A percentile compares a stretch with the other conserved stretches of the same genome.
Evolutionary conservation across 768 basidiomycete genomes (phyloP).

Genomic region (Melanogaster broomeanus): DNA sequence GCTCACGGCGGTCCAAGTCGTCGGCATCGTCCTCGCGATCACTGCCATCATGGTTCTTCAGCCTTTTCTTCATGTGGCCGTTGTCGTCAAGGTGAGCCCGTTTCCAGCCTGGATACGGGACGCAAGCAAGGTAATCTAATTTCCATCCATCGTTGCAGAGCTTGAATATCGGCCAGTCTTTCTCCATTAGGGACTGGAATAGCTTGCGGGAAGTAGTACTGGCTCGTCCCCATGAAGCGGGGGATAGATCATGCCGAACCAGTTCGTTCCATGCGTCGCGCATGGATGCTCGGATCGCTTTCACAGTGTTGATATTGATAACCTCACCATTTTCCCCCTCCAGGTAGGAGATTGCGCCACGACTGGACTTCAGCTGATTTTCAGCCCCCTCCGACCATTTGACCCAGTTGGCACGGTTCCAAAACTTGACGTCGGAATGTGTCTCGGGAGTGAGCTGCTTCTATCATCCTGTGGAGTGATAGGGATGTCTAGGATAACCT

Average conservation of each 20-base stretch:
- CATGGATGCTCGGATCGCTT: background rate
- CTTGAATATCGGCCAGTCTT: background rate
- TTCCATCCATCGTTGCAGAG: constrained; percentile 8
- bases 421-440: background rate
- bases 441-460: background rate
- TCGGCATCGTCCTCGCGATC: background rate
- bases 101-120: background rate
- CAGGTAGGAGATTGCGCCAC: background rate
- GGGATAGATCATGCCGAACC: background rate
- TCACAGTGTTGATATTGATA: background rate
- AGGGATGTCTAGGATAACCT: background rate
- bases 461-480: background rate
- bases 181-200: background rate
- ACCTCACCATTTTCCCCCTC: constrained; percentile 1
- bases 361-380: background rate
- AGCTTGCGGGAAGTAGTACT: background rate
- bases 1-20: no score
- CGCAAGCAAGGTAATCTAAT: background rate
- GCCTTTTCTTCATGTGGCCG: background rate
- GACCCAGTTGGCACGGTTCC: background rate
- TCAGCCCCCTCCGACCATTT: background rate
- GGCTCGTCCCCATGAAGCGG: constrained; percentile 1
- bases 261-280: constrained; percentile 5
- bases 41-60: background rate
- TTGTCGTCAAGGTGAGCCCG: background rate